Base-by-base conservation (phyloP, 2,329 filamentous ascomycete genomes). In the Cercospora sesami region DNA sequence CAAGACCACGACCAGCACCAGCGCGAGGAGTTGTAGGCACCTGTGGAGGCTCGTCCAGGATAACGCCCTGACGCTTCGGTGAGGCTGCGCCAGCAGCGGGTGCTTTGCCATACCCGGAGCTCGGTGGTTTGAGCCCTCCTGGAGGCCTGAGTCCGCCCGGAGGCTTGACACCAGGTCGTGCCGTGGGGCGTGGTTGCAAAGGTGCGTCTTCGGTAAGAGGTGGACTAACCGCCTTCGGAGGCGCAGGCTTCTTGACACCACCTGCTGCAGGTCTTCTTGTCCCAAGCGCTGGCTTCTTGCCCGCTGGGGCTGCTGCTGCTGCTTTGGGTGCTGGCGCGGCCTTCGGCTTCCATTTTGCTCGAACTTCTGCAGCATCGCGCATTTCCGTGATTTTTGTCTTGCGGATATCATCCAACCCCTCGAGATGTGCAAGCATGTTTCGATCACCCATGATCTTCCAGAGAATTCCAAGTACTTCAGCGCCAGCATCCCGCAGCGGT, bases 401-500 rank as follows among this genome's bases (percentile, higher is more conserved):
- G 69, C 94, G 88, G 73, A 98, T 98, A 26, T 99, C 95, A 77
- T 99, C 95, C 2, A 99, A 84, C 3, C 93, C 93, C 71, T 97
- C 94, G 16, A 99, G 82, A 78, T 96, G 91, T 8, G 92, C 91
- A 53, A 91, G 93, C 95, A 99, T 99, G 63, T 92, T 92, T 66
- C 95, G 89, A 80, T 99, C 96, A 51, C 95, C 94, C 82, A 98
- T 92, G 65, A 99, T 98, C 82, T 98, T 99, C 95, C 97, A 98
- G 60, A 99, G 80, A 0, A 94, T 97, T 71, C 96, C 95, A 3
- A 99, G 83, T 36, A 95, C 89, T 79, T 99, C 95, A 14, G 94
- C 94, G 78, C 94, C 95, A 31, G 93, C 93, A 60, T 94, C 90
- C 80, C 95, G 89, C 68, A 96, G 87, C 3, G 86, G 90, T 74